Conservation (phyloP, 352 stramenopile species). For the Pythium phragmiticola region DNA sequence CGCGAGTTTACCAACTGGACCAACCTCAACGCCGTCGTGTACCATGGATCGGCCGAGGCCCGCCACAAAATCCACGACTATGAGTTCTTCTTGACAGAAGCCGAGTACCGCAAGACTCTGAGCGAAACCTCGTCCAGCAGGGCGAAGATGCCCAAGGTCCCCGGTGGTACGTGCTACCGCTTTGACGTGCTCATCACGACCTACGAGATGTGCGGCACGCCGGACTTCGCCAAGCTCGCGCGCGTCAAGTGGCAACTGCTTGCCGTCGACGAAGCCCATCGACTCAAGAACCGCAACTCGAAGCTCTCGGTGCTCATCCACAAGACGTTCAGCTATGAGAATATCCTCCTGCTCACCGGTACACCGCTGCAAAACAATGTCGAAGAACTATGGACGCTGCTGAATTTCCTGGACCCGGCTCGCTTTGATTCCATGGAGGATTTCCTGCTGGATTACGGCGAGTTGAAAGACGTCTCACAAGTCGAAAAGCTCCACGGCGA, state of each 20-base stretch:
- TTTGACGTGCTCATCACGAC: slow-evolving; percentile 99
- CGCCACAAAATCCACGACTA: slow-evolving; percentile 91
- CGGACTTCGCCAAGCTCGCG: slow-evolving; percentile 93
- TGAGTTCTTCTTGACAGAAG: slow-evolving; percentile 91
- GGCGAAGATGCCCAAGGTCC: slow-evolving; percentile 33
- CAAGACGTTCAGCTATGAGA: slow-evolving; percentile 77
- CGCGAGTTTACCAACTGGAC: slow-evolving; percentile 96
- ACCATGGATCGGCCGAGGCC: slow-evolving; percentile 93
- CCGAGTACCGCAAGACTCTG: slow-evolving; percentile 33
- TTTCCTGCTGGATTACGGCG: slow-evolving; percentile 94
- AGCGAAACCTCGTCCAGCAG: slow-evolving; percentile 14
- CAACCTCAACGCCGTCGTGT: slow-evolving; percentile 98
- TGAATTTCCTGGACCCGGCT: slow-evolving; percentile 97
- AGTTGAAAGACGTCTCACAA: slow-evolving; percentile 90
- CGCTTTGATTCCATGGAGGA: slow-evolving; percentile 92
- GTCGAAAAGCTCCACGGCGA: slow-evolving; percentile 85
- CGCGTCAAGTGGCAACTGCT: slow-evolving; percentile 94
- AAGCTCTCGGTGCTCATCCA: slow-evolving; percentile 91
- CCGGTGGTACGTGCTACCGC: slow-evolving; percentile 67
- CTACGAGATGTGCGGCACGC: slow-evolving; percentile 97
- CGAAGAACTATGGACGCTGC: slow-evolving; percentile 96
- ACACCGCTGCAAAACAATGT: slow-evolving; percentile 91
- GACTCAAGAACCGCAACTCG: slow-evolving; percentile 97
- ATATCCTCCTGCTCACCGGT: slow-evolving; percentile 88
- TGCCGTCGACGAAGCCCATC: slow-evolving; percentile 99